Conservation (phyloP, 495 filamentous ascomycete genomes). For the Xeromyces bisporus region DNA sequence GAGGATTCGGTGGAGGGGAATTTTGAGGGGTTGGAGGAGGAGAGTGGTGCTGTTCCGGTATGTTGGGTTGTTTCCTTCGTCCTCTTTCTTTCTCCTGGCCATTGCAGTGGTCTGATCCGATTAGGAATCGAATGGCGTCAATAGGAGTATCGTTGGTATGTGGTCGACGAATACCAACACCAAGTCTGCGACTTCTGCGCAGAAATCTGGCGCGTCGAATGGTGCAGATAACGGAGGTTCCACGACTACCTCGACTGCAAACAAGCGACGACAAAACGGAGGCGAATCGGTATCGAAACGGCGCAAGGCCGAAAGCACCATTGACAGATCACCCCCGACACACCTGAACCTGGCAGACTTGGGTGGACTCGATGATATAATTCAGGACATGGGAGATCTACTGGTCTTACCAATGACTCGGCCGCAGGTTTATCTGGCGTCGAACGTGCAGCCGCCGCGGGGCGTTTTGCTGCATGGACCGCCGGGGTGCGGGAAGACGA, state of each 20-base stretch:
- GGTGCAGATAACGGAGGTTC: constrained; percentile 3
- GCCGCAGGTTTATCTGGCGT: constrained; percentile 43
- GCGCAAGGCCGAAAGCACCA: constrained; percentile 36
- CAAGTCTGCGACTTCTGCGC: constrained; percentile 16
- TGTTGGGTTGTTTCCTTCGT: constrained; percentile 2
- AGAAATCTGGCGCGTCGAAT: constrained; percentile 17
- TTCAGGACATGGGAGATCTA: constrained; percentile 59
- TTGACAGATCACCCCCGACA: constrained; percentile 55
- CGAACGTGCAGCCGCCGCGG: constrained; percentile 55
- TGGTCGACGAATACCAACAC: constrained; percentile 36
- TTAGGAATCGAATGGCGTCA: constrained; percentile 52
- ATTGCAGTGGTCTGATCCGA: too few species aligned
- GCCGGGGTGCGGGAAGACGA: constrained; percentile 89
- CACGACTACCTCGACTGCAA: constrained; percentile 8
- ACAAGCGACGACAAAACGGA: constrained; percentile 38
- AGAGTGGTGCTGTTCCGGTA: constrained; percentile 11
- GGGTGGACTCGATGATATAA: constrained; percentile 69
- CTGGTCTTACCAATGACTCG: constrained; percentile 68
- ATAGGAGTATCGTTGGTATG: constrained; percentile 51
- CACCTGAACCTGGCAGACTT: constrained; percentile 64
- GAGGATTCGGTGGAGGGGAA: constrained; percentile 44
- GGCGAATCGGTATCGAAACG: constrained; percentile 55
- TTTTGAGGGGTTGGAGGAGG: constrained; percentile 43
- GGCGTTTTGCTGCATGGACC: constrained; percentile 86
- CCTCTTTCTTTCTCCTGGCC: background rate